phyloP scores from a whole-genome alignment of 208 protist genomes.

The Porcisia hertigi region DNA sequence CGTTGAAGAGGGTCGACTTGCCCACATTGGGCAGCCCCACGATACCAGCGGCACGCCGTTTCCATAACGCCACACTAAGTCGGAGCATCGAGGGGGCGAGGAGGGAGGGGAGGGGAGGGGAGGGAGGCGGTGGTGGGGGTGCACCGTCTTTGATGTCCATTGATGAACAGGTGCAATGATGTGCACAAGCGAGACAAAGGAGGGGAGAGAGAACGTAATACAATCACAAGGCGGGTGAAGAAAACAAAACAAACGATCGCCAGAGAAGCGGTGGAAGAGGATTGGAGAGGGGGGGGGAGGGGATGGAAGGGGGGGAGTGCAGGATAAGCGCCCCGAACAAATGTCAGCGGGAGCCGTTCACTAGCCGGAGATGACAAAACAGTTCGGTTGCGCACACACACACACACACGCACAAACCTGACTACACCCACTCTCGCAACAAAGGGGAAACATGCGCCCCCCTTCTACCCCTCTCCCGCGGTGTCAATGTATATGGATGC shows the following conservation, averaged over 20 bases:
- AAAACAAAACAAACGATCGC: neutral
- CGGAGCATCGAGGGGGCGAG: conserved; percentile 21
- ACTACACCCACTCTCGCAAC: too few species aligned
- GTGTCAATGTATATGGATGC: too few species aligned
- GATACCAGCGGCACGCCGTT: conserved; percentile 79
- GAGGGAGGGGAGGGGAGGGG: neutral
- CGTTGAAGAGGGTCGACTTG: conserved; percentile 94
- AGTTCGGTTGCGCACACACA: neutral
- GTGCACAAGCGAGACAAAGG: neutral
- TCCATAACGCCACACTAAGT: conserved; percentile 14
- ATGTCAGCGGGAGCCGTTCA: neutral
- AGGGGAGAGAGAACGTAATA: neutral
- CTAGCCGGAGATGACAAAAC: neutral
- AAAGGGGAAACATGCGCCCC: too few species aligned
- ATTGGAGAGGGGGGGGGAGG: neutral
- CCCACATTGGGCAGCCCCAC: conserved; percentile 91
- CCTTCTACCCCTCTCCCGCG: too few species aligned
- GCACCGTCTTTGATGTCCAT: neutral
- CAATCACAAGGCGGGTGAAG: too few species aligned
- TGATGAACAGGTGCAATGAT: neutral
- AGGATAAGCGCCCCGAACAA: too few species aligned
- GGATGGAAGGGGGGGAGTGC: neutral
- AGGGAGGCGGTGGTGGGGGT: neutral
- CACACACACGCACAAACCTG: too few species aligned
- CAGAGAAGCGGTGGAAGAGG: neutral